phyloP scores from a whole-genome alignment of 768 basidiomycete genomes.

The Podaxis sp. region DNA sequence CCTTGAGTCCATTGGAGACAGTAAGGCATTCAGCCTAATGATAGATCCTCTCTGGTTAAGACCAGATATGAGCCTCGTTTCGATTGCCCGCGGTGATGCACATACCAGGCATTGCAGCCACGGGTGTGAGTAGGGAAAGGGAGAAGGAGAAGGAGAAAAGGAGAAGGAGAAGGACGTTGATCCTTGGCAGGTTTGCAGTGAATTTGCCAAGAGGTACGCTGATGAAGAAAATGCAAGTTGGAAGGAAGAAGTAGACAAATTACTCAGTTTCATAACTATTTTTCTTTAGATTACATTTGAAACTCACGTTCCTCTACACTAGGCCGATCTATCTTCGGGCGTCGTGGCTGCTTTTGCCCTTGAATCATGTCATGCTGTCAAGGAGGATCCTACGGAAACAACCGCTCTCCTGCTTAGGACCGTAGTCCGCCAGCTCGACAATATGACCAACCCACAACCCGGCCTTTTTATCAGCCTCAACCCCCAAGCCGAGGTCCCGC shows the following conservation, averaged over 20 bases:
- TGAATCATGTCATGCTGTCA: constrained; percentile 18
- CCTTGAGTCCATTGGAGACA: no score
- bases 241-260: constrained; percentile 11
- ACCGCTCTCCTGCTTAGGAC: constrained; percentile 10
- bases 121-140: not conserved
- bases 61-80: no score
- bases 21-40: no score
- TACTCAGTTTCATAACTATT: not conserved
- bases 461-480: not conserved
- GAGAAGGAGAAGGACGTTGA: not conserved
- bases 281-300: not conserved
- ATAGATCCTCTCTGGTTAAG: no score
- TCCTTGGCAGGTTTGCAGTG: constrained; percentile 3
- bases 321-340: constrained; percentile 23
- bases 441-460: constrained; percentile 13
- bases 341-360: constrained; percentile 22
- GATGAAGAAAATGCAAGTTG: constrained; percentile 2
- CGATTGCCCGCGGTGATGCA: no score
- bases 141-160: no score
- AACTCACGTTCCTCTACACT: not conserved
- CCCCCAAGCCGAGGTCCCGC: not conserved
- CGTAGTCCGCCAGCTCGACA: constrained; percentile 9
- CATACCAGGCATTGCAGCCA: no score
- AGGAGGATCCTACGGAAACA: constrained; percentile 14
- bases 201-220: constrained; percentile 1